These are phyloP conservation scores for Cyberlindnera subsufficiens DNA, from an alignment of 805 yeast genomes.

Conservation along the genomic window DNA sequence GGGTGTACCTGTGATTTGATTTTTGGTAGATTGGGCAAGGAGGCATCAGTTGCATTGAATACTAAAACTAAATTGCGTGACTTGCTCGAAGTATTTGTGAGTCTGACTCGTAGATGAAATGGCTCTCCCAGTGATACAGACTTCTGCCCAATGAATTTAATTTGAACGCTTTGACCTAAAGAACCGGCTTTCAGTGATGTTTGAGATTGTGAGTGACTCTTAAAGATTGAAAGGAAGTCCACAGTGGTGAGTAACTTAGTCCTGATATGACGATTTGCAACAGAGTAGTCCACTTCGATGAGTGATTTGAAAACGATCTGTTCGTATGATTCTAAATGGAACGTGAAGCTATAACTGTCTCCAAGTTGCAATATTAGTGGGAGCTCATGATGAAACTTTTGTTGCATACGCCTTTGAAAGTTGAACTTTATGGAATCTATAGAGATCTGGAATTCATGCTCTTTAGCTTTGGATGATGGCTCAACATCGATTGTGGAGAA, in stretches of 20 bases:
- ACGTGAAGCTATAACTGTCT: constrained; percentile 25
- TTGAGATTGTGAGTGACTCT: background rate
- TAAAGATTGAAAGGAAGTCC: constrained; percentile 8
- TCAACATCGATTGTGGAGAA: constrained; percentile 45
- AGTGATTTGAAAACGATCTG: constrained; percentile 19
- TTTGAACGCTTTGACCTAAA: constrained; percentile 30
- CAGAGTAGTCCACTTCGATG: constrained; percentile 25
- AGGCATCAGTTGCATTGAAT: constrained; percentile 18
- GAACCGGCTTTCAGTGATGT: background rate
- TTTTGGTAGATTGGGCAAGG: constrained; percentile 21
- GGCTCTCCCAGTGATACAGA: constrained; percentile 53
- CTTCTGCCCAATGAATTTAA: constrained; percentile 60
- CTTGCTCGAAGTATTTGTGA: constrained; percentile 53
- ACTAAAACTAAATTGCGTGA: constrained; percentile 47
- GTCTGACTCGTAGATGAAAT: constrained; percentile 59
- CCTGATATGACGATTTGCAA: constrained; percentile 16
- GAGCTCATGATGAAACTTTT: constrained; percentile 13
- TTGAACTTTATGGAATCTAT: constrained; percentile 11
- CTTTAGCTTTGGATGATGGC: constrained; percentile 34
- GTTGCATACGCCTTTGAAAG: constrained; percentile 20
- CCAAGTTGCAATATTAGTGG: constrained; percentile 23
- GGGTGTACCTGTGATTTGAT: constrained; percentile 19
- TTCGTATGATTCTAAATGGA: constrained; percentile 16
- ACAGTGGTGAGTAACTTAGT: constrained; percentile 15
- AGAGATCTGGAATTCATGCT: constrained; percentile 10